Conservation (phyloP, 306 rosid species). For the Medicago arabica region DNA sequence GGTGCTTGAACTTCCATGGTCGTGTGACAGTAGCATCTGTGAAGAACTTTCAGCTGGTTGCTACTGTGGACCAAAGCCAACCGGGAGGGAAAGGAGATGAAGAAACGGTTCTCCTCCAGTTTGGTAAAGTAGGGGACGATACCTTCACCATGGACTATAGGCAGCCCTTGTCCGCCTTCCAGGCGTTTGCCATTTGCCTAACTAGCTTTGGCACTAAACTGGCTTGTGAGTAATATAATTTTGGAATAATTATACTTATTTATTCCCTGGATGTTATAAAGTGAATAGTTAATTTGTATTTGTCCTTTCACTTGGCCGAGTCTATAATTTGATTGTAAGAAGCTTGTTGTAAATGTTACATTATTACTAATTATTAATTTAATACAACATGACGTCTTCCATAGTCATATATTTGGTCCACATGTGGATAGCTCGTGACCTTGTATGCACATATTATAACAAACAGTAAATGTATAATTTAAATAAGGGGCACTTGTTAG, state of each 20-base stretch:
- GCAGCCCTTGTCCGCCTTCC: constrained; percentile 94
- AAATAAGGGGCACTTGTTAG: too few species aligned
- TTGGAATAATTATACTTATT: constrained; percentile 44
- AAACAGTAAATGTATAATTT: too few species aligned
- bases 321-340: constrained; percentile 43
- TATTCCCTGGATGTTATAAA: constrained; percentile 50
- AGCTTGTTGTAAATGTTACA: constrained; percentile 58
- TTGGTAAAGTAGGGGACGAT: constrained; percentile 94
- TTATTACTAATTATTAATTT: background rate
- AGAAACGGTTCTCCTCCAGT: constrained; percentile 89
- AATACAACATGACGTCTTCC: constrained; percentile 10
- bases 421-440: too few species aligned
- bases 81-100: constrained; percentile 93
- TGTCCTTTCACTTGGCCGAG: constrained; percentile 21
- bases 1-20: constrained; percentile 99
- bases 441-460: too few species aligned
- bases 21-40: constrained; percentile 96
- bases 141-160: constrained; percentile 96
- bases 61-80: constrained; percentile 82
- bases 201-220: constrained; percentile 98
- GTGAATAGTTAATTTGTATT: constrained; percentile 39
- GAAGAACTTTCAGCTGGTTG: constrained; percentile 94
- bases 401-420: background rate
- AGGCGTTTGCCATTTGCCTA: constrained; percentile 97
- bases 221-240: constrained; percentile 79